Evolutionary conservation across 75 land plant species (phyloP).

Genomic region (Pinus tabuliformis): DNA sequence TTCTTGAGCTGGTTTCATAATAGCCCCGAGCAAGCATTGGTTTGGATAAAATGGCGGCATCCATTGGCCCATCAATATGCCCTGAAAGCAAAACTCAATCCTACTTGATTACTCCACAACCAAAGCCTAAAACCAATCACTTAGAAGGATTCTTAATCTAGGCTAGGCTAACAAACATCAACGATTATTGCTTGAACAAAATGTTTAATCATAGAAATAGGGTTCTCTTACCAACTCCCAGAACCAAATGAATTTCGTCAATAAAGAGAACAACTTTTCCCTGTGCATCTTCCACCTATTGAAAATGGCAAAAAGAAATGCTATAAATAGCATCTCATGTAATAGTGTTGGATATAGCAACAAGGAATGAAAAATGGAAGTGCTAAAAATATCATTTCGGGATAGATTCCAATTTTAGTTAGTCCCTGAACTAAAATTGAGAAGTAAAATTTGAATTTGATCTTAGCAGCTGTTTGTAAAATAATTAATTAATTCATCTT

Average conservation of each 20-base stretch:
- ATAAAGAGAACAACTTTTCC: constrained; percentile 96
- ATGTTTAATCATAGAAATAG: not conserved
- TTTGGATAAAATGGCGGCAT: constrained; percentile 97
- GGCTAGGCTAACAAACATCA: not conserved
- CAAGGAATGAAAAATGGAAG: too few species aligned
- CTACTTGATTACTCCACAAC: not conserved
- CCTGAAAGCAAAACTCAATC: constrained; percentile 16
- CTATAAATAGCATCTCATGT: too few species aligned
- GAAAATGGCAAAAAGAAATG: too few species aligned
- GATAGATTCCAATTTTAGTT: too few species aligned
- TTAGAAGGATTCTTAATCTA: not conserved
- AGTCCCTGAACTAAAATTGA: too few species aligned
- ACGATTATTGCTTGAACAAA: not conserved
- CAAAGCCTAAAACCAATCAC: not conserved
- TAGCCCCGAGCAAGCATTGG: constrained; percentile 99
- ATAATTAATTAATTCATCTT: too few species aligned
- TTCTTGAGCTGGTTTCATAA: too few species aligned
- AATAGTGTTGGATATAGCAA: too few species aligned
- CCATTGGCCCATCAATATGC: constrained; percentile 94
- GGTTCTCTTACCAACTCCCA: constrained; percentile 68
- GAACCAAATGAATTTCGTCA: constrained; percentile 95
- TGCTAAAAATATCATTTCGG: too few species aligned
- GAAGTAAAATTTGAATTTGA: too few species aligned
- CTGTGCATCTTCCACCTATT: constrained; percentile 92
- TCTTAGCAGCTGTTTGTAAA: too few species aligned